These are phyloP conservation scores for Dendrocalamus latiflorus DNA, from an alignment of 202 grass and related monocot genomes.

Conservation along the genomic window DNA sequence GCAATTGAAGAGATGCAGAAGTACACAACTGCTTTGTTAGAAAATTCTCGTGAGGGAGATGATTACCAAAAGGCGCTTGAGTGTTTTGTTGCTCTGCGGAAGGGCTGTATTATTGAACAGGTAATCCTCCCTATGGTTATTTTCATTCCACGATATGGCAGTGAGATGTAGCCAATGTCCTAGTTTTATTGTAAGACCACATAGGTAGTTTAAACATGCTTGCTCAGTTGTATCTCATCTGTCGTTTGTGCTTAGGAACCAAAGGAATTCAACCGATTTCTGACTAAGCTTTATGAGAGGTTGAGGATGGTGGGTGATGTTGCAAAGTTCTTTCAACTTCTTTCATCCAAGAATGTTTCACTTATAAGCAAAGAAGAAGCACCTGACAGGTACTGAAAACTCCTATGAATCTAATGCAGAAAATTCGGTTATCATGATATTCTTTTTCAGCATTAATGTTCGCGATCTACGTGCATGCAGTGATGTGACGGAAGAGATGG, in stretches of 20 bases:
- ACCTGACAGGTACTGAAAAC: slow-evolving; percentile 61
- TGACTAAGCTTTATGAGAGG: slow-evolving; percentile 48
- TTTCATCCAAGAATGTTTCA: slow-evolving; percentile 59
- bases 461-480: slow-evolving; percentile 18
- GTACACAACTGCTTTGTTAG: slow-evolving; percentile 50
- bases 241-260: slow-evolving; percentile 59
- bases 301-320: slow-evolving; percentile 28
- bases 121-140: slow-evolving; percentile 33
- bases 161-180: neutral
- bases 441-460: slow-evolving; percentile 8
- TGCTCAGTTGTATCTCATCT: neutral
- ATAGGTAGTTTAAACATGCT: neutral
- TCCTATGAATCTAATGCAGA: neutral
- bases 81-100: slow-evolving; percentile 66
- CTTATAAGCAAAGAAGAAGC: slow-evolving; percentile 86
- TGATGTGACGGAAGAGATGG: slow-evolving; percentile 53
- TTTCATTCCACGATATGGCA: neutral
- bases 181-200: slow-evolving; percentile 3
- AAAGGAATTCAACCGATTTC: slow-evolving; percentile 71
- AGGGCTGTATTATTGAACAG: slow-evolving; percentile 93
- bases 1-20: slow-evolving; percentile 81
- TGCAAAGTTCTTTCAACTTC: slow-evolving; percentile 57
- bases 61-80: slow-evolving; percentile 63
- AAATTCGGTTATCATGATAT: neutral
- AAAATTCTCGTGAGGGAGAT: slow-evolving; percentile 49